Base-by-base conservation (phyloP, 2,329 filamentous ascomycete genomes). In the Dryadomyces quercus-mongolicae region DNA sequence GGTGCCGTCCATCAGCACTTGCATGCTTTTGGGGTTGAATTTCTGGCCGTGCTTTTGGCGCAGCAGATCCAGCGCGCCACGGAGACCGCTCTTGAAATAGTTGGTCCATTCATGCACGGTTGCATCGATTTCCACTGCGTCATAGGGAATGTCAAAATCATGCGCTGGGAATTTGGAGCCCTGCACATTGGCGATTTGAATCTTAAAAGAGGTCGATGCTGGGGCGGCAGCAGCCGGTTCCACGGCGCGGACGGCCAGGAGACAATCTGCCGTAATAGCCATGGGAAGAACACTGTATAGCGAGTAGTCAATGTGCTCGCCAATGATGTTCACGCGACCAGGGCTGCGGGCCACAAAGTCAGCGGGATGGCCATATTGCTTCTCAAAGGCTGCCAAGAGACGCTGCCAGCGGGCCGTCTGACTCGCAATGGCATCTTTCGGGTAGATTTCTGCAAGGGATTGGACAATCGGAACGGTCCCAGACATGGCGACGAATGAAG, bases 301-400 rank as follows among this genome's bases (percentile, higher is more conserved):
- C 15, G 89, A 95, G 73, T 98, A 98, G 74, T 98, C 93, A 64
- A 98, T 95, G 73, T 98, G 93, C 77, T 98, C 93, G 68, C 93
- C 93, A 66, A 98, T 96, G 65, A 98, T 93, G 73, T 97, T 97
- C 61, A 98, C 93, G 61, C 93, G 82, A 57, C 93, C 93, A 1
- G 93, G 93, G 54, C 91, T 95, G 59, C 93, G 84, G 10, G 92
- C 81, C 20, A 97, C 82, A 64, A 95, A 96, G 56, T 86, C 78
- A 43, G 91, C 83, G 16, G 76, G 72, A 52, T 81, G 76, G 61
- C 82, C 84, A 70, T 92, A 95, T 45, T 71, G 73, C 55, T 77
- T 70, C 60, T 83, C 74, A 70, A 97, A 97, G 60, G 77, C 77
- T 52, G 78, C 71, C 45, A 92, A 72, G 46, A 97, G 77, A 46